Percentiles rank a stretch among this genome's conserved stretches.
phyloP scores from a whole-genome alignment of 1,284 basidiomycete species.

The Cutaneotrichosporon spelunceum region DNA sequence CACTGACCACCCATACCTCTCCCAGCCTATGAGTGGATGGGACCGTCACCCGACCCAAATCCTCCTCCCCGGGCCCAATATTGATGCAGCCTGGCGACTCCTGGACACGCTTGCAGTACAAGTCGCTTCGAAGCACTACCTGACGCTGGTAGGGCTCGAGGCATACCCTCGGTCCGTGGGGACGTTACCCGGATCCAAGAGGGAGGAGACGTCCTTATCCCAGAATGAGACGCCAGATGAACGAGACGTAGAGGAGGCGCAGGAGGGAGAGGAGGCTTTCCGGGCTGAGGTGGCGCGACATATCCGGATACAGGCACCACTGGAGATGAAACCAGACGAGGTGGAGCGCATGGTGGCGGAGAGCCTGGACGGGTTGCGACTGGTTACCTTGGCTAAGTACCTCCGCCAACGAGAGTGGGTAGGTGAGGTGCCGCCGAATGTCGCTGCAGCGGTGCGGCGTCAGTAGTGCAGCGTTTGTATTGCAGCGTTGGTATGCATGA shows the following conservation, averaged over 20 bases:
- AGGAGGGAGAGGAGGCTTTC: neutral
- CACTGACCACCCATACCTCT: neutral
- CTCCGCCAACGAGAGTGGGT: neutral
- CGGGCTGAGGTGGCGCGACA: neutral
- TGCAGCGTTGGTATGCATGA: no score
- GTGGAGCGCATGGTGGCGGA: neutral
- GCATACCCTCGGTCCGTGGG: no score
- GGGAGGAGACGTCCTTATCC: no score
- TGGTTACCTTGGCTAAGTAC: neutral
- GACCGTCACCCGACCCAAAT: neutral
- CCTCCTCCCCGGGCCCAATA: neutral
- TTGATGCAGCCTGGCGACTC: no score
- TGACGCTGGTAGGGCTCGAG: no score
- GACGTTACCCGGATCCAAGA: no score
- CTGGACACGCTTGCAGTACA: no score
- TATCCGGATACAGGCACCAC: neutral
- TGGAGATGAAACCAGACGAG: neutral
- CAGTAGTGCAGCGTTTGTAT: neutral
- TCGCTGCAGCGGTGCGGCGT: neutral
- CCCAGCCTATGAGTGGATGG: neutral
- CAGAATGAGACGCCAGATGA: no score
- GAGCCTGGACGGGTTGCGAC: neutral
- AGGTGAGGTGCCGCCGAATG: neutral
- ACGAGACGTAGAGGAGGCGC: no score
- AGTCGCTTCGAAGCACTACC: no score